phyloP scores from a whole-genome alignment of 257 asterid species.

The Haberlea rhodopensis region DNA sequence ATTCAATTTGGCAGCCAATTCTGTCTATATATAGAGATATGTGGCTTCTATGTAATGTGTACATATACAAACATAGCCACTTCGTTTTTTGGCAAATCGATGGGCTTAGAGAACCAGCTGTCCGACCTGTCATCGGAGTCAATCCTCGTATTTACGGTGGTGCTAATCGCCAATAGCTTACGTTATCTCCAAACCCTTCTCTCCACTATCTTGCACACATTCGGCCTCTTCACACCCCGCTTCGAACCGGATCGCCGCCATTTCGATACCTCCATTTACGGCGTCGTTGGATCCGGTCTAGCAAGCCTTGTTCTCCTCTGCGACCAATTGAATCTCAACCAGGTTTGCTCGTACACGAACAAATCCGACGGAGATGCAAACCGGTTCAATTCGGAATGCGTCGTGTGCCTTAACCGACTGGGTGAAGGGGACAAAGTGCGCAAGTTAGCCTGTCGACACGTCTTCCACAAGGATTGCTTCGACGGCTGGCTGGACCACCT shows the following conservation, averaged over 20 bases:
- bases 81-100: constrained; percentile 22
- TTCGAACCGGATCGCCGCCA: constrained; percentile 19
- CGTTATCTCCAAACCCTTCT: constrained; percentile 49
- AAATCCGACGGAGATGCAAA: constrained; percentile 16
- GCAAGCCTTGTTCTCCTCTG: constrained; percentile 50
- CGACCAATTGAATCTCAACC: constrained; percentile 64
- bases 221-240: constrained; percentile 31
- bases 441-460: no score
- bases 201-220: no score
- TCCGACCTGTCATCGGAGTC: no score
- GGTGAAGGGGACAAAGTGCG: no score
- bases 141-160: constrained; percentile 36
- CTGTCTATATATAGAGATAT: no score
- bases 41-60: no score
- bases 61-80: no score
- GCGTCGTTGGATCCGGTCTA: no score
- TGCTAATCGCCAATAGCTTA: constrained; percentile 47
- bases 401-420: no score
- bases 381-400: constrained; percentile 42
- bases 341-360: constrained; percentile 34
- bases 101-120: constrained; percentile 68
- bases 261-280: no score
- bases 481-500: constrained; percentile 75
- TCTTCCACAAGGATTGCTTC: no score
- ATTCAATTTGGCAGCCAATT: no score